Evolutionary conservation across 1,284 basidiomycete genomes (phyloP).

Genomic region (Ganoderma sinense): DNA sequence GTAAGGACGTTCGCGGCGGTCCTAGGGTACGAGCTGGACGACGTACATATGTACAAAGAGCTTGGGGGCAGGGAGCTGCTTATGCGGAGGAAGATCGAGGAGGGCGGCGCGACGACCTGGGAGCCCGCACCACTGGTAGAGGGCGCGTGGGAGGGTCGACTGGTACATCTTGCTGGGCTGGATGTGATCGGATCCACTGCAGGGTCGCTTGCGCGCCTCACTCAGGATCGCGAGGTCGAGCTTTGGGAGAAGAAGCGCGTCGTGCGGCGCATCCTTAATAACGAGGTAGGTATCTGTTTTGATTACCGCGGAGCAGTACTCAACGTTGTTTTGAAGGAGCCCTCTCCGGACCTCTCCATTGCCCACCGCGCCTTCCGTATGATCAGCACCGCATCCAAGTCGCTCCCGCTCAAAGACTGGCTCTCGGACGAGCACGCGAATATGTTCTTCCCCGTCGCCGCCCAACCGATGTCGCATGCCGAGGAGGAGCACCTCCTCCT

Average conservation of each 20-base stretch:
- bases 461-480: conserved; percentile 59
- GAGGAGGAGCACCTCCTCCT: conserved; percentile 47
- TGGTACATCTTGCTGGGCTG: conserved; percentile 66
- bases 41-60: conserved; percentile 72
- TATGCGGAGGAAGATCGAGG: conserved; percentile 61
- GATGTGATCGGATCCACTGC: conserved; percentile 71
- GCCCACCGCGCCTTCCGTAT: conserved; percentile 66
- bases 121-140: conserved; percentile 66
- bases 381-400: conserved; percentile 68
- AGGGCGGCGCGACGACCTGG: conserved; percentile 63
- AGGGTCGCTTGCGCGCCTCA: conserved; percentile 62
- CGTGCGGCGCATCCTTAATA: conserved; percentile 52
- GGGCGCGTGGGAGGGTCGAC: conserved; percentile 61
- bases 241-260: conserved; percentile 69
- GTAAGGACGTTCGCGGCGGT: conserved; percentile 52
- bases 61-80: conserved; percentile 69
- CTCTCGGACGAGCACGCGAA: conserved; percentile 69
- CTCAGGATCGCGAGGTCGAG: conserved; percentile 68
- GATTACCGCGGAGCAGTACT: not conserved
- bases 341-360: conserved; percentile 52
- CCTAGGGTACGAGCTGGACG: conserved; percentile 66
- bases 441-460: conserved; percentile 70
- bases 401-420: conserved; percentile 68
- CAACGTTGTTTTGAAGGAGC: conserved; percentile 37
- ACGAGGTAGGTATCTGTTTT: conserved; percentile 48